Conservation (phyloP, 768 basidiomycete species). For the Flagelloscypha sp. region DNA sequence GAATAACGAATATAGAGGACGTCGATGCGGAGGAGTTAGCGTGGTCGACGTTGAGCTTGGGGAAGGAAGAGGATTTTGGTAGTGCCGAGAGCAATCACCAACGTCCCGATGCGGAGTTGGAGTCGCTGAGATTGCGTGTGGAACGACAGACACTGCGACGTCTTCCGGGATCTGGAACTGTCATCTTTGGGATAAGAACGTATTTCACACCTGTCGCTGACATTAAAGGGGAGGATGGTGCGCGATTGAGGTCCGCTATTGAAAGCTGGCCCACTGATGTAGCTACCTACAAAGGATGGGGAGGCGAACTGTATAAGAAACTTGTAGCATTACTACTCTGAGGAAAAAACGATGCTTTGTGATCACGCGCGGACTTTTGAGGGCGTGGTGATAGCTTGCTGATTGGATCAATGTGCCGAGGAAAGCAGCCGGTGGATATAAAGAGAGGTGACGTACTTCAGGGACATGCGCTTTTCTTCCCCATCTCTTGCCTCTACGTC, state of each 20-base stretch:
- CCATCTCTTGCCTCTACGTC: too few species aligned
- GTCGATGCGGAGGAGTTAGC: slow-evolving; percentile 58
- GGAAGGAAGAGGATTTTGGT: slow-evolving; percentile 39
- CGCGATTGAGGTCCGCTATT: slow-evolving; percentile 54
- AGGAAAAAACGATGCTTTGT: too few species aligned
- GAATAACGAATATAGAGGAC: slow-evolving; percentile 15
- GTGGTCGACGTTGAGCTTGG: slow-evolving; percentile 52
- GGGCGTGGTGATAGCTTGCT: too few species aligned
- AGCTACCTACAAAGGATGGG: slow-evolving; percentile 35
- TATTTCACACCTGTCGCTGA: slow-evolving; percentile 50
- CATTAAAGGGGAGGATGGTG: slow-evolving; percentile 39
- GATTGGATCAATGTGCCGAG: too few species aligned
- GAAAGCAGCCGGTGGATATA: too few species aligned
- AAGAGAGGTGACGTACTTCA: too few species aligned
- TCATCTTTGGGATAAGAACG: slow-evolving; percentile 63
- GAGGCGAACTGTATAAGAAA: too few species aligned
- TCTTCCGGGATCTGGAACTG: slow-evolving; percentile 52
- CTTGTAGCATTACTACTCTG: too few species aligned
- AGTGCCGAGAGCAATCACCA: slow-evolving; percentile 21
- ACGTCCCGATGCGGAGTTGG: slow-evolving; percentile 10
- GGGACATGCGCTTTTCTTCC: too few species aligned
- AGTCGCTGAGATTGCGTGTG: slow-evolving; percentile 44
- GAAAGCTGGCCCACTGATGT: slow-evolving; percentile 62
- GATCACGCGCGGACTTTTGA: too few species aligned
- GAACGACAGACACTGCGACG: slow-evolving; percentile 64